Evolutionary conservation across 371 early-diverging fungal species (phyloP).

Genomic region (Mortierella sp.): DNA sequence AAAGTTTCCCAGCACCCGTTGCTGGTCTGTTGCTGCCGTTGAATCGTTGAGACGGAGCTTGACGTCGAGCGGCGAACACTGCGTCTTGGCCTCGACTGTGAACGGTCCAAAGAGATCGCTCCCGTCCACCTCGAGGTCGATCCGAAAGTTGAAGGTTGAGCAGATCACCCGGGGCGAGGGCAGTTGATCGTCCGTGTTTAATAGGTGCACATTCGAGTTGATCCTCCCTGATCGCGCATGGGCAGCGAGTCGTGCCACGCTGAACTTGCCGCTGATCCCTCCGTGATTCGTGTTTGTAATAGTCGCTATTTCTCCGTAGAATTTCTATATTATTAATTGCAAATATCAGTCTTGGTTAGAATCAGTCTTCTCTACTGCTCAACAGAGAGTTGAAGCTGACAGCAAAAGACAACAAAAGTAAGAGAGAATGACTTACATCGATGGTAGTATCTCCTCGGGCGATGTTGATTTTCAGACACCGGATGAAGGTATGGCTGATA

Average conservation of each 20-base stretch:
- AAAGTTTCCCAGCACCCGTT: slow-evolving; percentile 27
- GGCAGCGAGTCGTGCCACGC: slow-evolving; percentile 15
- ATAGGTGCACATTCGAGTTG: slow-evolving; percentile 16
- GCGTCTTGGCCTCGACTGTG: slow-evolving; percentile 27
- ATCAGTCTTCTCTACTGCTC: too few relatives aligned
- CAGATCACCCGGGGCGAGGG: slow-evolving; percentile 15
- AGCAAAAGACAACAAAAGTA: background rate
- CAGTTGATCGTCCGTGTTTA: slow-evolving; percentile 27
- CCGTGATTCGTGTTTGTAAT: slow-evolving; percentile 12
- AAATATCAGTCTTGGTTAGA: background rate
- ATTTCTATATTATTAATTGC: slow-evolving; percentile 2
- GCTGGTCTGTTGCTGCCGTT: background rate
- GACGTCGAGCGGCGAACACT: slow-evolving; percentile 19
- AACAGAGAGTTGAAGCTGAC: too few relatives aligned
- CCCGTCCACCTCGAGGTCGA: slow-evolving; percentile 20
- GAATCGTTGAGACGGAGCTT: slow-evolving; percentile 5
- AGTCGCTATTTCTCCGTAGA: slow-evolving; percentile 20
- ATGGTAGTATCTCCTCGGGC: slow-evolving; percentile 18
- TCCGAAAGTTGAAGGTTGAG: background rate
- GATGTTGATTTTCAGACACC: slow-evolving; percentile 6
- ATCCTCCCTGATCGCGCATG: background rate
- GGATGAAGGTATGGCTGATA: slow-evolving; percentile 29
- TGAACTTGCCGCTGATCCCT: slow-evolving; percentile 15
- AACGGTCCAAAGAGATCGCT: slow-evolving; percentile 24
- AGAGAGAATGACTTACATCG: slow-evolving; percentile 4